Conservation (phyloP, 495 filamentous ascomycete genomes). For the Penicillium daleae region DNA sequence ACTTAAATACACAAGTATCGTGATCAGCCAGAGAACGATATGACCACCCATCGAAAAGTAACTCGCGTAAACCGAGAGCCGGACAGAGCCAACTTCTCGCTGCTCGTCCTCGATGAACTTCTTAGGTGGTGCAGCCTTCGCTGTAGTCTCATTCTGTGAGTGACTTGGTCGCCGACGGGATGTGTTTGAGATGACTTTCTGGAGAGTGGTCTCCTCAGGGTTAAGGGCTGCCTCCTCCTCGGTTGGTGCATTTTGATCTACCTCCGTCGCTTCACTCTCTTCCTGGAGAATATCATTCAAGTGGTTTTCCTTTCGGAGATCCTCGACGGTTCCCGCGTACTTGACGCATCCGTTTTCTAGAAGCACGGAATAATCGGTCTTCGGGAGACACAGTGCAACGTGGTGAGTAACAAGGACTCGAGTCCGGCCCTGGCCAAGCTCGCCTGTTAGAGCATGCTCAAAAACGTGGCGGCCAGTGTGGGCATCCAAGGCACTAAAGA, state of each 20-base stretch:
- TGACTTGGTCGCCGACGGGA: slow-evolving; percentile 41
- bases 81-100: slow-evolving; percentile 67
- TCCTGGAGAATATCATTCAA: slow-evolving; percentile 32
- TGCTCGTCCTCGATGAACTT: slow-evolving; percentile 77
- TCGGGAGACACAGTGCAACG: slow-evolving; percentile 68
- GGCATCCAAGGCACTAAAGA: slow-evolving; percentile 71
- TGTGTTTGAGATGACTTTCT: slow-evolving; percentile 34
- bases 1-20: slow-evolving; percentile 15
- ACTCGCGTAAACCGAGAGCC: slow-evolving; percentile 60
- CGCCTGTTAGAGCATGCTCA: slow-evolving; percentile 72
- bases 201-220: slow-evolving; percentile 24
- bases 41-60: slow-evolving; percentile 73
- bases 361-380: slow-evolving; percentile 70
- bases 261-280: slow-evolving; percentile 20
- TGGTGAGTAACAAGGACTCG: slow-evolving; percentile 84
- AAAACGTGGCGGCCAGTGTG: slow-evolving; percentile 81
- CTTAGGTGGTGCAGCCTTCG: slow-evolving; percentile 56
- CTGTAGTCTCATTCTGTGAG: slow-evolving; percentile 31
- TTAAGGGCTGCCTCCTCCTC: slow-evolving; percentile 12
- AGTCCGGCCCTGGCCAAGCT: slow-evolving; percentile 69
- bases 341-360: slow-evolving; percentile 62
- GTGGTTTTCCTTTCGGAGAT: slow-evolving; percentile 27
- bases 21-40: slow-evolving; percentile 19
- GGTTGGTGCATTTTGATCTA: neutral
- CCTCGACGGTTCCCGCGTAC: slow-evolving; percentile 35